Base-by-base conservation (phyloP, 2,329 filamentous ascomycete genomes). In the Colletotrichum tropicale region DNA sequence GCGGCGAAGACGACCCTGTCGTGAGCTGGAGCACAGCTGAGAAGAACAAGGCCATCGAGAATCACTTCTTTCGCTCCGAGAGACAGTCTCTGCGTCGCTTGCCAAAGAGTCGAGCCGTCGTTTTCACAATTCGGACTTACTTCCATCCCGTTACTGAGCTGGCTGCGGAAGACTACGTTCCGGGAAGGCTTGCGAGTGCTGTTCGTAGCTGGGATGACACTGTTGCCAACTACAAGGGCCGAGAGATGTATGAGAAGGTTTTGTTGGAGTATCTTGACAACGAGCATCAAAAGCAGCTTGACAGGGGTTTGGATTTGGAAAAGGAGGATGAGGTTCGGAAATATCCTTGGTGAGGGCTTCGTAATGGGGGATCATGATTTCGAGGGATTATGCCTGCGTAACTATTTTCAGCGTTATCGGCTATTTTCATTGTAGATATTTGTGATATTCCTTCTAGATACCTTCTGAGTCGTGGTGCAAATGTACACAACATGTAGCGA, bases 41-140 rank as follows among this genome's bases (percentile, higher is more conserved):
- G 83, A 95, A 95, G 85, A 89, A 95, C 80, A 91, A 90, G 68
- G 92, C 93, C 0, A 91, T 98, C 76, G 85, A 93, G 80, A 87
- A 96, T 77, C 94, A 96, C 82, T 93, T 88, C 81, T 97, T 97
- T 83, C 89, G 95, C 18, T 95, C 92, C 0, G 94, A 96, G 85
- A 84, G 94, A 58, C 94, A 96, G 86, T 91, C 90, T 21, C 81
- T 96, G 67, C 86, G 94, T 15, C 84, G 94, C 65, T 85, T 93
- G 74, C 92, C 92, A 5, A 87, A 84, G 78, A 88, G 87, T 1
- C 89, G 91, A 0, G 91, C 87, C 1, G 86, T 93, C 2, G 90
- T 93, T 5, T 96, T 96, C 80, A 96, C 94, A 0, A 95, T 96
- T 66, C 87, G 94, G 15, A 96, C 94, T 1, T 96, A 96, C 82